Percentiles rank a stretch among this genome's conserved stretches.
phyloP scores from a whole-genome alignment of 495 filamentous ascomycete genomes.

The Aspergillus nidulans region DNA sequence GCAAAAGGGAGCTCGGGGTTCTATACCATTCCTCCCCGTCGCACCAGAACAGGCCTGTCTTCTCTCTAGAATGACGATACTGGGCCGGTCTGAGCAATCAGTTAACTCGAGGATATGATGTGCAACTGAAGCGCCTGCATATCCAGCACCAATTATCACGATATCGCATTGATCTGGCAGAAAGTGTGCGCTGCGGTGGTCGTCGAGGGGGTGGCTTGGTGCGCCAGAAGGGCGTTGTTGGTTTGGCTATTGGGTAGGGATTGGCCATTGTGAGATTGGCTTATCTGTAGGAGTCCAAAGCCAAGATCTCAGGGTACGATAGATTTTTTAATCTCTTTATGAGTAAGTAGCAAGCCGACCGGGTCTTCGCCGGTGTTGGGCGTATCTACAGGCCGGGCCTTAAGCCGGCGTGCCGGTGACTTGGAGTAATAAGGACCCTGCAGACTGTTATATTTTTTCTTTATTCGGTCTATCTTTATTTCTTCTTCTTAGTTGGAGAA shows the following conservation, averaged over 20 bases:
- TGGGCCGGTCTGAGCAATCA: background rate
- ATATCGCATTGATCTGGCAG: background rate
- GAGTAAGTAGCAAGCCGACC: background rate
- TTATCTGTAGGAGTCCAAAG: background rate
- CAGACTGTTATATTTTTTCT: background rate
- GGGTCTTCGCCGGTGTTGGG: background rate
- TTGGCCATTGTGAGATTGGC: background rate
- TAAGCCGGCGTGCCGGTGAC: background rate
- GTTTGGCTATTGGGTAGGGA: background rate
- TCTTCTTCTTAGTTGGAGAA: too few relatives aligned
- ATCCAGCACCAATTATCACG: background rate
- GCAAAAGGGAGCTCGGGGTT: background rate
- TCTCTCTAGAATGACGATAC: conserved; percentile 72
- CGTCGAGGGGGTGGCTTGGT: background rate
- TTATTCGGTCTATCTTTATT: too few relatives aligned
- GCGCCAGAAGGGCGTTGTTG: conserved; percentile 1
- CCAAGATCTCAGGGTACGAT: background rate
- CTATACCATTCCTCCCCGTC: conserved; percentile 55
- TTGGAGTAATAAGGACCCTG: background rate
- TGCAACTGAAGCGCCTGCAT: background rate
- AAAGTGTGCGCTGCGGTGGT: background rate
- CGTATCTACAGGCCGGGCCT: background rate
- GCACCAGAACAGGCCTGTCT: conserved; percentile 79
- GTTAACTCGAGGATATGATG: background rate
- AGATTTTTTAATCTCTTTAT: background rate